These are phyloP conservation scores for Sisymbrium altissimum DNA, from an alignment of 345 rosid genomes.

Conservation along the genomic window DNA sequence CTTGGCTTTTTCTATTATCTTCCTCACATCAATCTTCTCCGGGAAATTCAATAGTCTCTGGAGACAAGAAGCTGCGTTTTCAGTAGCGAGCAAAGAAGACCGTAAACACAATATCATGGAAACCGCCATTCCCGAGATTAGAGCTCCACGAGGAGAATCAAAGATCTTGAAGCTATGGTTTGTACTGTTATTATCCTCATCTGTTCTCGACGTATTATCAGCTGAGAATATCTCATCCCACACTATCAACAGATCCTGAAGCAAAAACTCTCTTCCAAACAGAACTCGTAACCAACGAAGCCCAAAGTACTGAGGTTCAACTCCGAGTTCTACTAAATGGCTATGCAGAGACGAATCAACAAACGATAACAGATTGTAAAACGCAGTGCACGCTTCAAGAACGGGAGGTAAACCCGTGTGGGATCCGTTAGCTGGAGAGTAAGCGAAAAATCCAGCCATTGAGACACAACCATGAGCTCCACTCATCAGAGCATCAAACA, in stretches of 20 bases:
- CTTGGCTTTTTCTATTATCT: slow-evolving; percentile 65
- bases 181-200: slow-evolving; percentile 27
- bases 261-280: slow-evolving; percentile 88
- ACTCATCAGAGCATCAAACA: slow-evolving; percentile 95
- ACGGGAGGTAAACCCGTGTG: slow-evolving; percentile 72
- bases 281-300: slow-evolving; percentile 94
- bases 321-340: slow-evolving; percentile 89
- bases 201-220: slow-evolving; percentile 40
- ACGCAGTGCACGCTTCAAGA: slow-evolving; percentile 82
- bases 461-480: slow-evolving; percentile 75
- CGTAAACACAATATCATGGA: slow-evolving; percentile 82
- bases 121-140: slow-evolving; percentile 72
- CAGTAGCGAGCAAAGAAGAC: slow-evolving; percentile 89
- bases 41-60: slow-evolving; percentile 86
- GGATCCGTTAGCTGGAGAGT: slow-evolving; percentile 50
- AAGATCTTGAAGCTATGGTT: slow-evolving; percentile 50
- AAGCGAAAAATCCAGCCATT: slow-evolving; percentile 76
- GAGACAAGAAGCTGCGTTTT: slow-evolving; percentile 86
- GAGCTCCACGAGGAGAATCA: slow-evolving; percentile 69
- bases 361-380: slow-evolving; percentile 68
- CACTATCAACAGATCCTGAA: slow-evolving; percentile 64
- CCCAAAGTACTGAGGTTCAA: slow-evolving; percentile 95
- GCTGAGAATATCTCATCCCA: slow-evolving; percentile 96
- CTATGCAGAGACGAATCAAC: slow-evolving; percentile 83
- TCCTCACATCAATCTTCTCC: slow-evolving; percentile 56